phyloP scores from a whole-genome alignment of 768 basidiomycete species.

The Podaxis pistillaris region DNA sequence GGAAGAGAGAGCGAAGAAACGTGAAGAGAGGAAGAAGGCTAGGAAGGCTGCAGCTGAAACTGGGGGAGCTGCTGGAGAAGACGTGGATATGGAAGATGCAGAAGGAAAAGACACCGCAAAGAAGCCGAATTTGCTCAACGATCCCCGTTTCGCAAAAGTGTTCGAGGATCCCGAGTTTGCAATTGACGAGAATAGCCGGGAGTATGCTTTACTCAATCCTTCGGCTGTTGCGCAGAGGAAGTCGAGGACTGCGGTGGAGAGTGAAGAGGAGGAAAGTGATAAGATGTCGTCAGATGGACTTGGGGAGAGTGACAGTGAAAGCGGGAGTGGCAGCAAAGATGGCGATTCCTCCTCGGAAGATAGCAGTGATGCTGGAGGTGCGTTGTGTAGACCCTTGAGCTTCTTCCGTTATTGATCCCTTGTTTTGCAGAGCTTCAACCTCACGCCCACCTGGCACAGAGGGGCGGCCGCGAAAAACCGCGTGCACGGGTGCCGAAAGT shows the following conservation, averaged over 20 bases:
- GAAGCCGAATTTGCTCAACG: slow-evolving; percentile 61
- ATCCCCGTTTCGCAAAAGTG: slow-evolving; percentile 86
- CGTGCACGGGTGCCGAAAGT: slow-evolving; percentile 42
- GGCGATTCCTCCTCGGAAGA: slow-evolving; percentile 29
- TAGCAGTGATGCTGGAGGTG: slow-evolving; percentile 61
- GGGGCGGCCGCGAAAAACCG: slow-evolving; percentile 38
- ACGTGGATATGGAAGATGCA: slow-evolving; percentile 32
- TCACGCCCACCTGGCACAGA: slow-evolving; percentile 47
- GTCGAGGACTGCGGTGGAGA: slow-evolving; percentile 73
- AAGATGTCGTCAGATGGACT: slow-evolving; percentile 59
- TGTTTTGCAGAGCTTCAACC: slow-evolving; percentile 50
- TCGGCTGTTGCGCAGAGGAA: slow-evolving; percentile 65
- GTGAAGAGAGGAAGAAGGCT: slow-evolving; percentile 53
- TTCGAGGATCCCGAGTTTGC: slow-evolving; percentile 91
- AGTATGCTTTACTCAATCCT: slow-evolving; percentile 92
- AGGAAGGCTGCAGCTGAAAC: slow-evolving; percentile 27
- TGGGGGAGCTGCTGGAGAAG: slow-evolving; percentile 31
- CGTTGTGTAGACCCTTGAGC: slow-evolving; percentile 18
- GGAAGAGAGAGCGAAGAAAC: slow-evolving; percentile 59
- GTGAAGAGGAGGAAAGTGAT: slow-evolving; percentile 88
- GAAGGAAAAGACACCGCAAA: slow-evolving; percentile 32
- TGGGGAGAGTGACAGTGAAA: slow-evolving; percentile 41
- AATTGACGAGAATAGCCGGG: slow-evolving; percentile 85
- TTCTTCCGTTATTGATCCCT: slow-evolving; percentile 19
- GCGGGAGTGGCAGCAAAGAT: slow-evolving; percentile 29